Evolutionary conservation across 1,284 basidiomycete species (phyloP).

Genomic region (Rhodotorula sp.): DNA sequence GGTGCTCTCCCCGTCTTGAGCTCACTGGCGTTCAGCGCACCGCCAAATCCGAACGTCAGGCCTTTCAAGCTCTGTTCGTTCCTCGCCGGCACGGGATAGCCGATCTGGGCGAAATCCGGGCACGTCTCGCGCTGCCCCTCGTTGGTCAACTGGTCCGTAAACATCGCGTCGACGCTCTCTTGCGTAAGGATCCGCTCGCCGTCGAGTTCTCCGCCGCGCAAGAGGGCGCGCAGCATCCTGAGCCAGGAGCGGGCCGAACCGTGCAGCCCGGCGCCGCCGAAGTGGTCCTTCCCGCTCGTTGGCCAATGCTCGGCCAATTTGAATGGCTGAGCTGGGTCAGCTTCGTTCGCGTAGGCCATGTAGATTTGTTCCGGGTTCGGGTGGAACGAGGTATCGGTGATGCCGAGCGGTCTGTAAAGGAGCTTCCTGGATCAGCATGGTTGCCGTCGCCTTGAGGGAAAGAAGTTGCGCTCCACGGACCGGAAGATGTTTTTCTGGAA

Average conservation of each 20-base stretch:
- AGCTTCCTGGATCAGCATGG: neutral
- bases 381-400: constrained; percentile 27
- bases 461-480: neutral
- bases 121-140: neutral
- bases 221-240: constrained; percentile 23
- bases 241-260: constrained; percentile 29
- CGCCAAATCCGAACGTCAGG: constrained; percentile 7
- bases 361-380: constrained; percentile 3
- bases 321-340: neutral
- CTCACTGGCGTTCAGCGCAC: constrained; percentile 3
- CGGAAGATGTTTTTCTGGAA: constrained; percentile 26
- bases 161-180: constrained; percentile 34
- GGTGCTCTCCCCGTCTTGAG: neutral
- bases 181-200: constrained; percentile 12
- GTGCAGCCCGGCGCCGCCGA: constrained; percentile 29
- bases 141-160: constrained; percentile 12
- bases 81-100: neutral
- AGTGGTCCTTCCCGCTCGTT: neutral
- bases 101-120: neutral
- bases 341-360: constrained; percentile 1
- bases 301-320: neutral
- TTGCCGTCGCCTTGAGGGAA: neutral
- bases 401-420: constrained; percentile 32
- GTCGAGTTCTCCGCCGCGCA: constrained; percentile 17
- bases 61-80: neutral